These are phyloP conservation scores for Pichia membranifaciens DNA, from an alignment of 805 yeast species.

Conservation along the genomic window DNA sequence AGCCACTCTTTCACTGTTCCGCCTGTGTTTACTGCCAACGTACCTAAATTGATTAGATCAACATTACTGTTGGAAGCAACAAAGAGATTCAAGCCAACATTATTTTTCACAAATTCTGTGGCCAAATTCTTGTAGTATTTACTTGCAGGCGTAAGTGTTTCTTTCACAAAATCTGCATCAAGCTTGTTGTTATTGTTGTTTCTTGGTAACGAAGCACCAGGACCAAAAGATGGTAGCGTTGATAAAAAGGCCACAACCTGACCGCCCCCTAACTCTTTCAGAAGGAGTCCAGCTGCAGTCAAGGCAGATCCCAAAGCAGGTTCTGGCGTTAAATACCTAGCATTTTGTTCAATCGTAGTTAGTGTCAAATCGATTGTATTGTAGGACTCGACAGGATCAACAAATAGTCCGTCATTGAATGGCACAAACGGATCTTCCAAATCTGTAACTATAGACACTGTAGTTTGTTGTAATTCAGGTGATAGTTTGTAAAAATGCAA, in stretches of 20 bases:
- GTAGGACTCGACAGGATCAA: slow-evolving; percentile 64
- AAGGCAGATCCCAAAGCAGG: slow-evolving; percentile 79
- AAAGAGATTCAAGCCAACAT: slow-evolving; percentile 73
- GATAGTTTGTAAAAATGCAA: slow-evolving; percentile 69
- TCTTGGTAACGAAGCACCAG: slow-evolving; percentile 57
- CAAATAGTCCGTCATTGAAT: slow-evolving; percentile 68
- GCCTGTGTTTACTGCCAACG: slow-evolving; percentile 59
- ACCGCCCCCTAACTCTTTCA: slow-evolving; percentile 72
- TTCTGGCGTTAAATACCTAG: slow-evolving; percentile 42
- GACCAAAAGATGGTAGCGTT: slow-evolving; percentile 73
- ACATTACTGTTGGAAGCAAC: slow-evolving; percentile 56
- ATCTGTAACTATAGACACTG: slow-evolving; percentile 60
- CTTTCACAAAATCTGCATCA: slow-evolving; percentile 39
- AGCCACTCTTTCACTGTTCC: slow-evolving; percentile 65
- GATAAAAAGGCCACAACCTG: slow-evolving; percentile 66
- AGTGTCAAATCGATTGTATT: slow-evolving; percentile 63
- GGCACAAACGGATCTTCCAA: slow-evolving; percentile 81
- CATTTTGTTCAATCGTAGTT: slow-evolving; percentile 47
- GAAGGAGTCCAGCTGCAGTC: slow-evolving; percentile 56
- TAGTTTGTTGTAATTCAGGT: slow-evolving; percentile 49
- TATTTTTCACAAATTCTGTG: slow-evolving; percentile 46
- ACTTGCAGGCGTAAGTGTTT: slow-evolving; percentile 51
- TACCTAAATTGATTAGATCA: slow-evolving; percentile 70
- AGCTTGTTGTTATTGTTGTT: slow-evolving; percentile 26
- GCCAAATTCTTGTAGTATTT: slow-evolving; percentile 58